phyloP scores from a whole-genome alignment of 768 basidiomycete genomes.

The Lactarius hatsudake region DNA sequence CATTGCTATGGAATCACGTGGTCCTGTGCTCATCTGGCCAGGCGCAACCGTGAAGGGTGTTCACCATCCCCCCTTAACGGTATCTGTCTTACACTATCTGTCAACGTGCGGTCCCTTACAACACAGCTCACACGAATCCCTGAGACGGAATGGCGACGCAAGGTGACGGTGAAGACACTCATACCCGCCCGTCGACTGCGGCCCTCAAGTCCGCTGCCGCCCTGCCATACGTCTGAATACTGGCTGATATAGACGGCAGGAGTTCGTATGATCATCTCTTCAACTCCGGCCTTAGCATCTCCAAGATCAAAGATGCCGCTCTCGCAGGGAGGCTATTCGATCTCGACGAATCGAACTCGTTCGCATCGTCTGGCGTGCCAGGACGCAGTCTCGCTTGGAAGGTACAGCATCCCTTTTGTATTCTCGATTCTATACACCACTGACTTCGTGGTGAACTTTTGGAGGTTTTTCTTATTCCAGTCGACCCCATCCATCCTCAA shows the following conservation, averaged over 20 bases:
- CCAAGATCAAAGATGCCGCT: slow-evolving; percentile 66
- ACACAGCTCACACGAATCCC: neutral
- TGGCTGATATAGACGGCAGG: slow-evolving; percentile 32
- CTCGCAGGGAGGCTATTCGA: slow-evolving; percentile 58
- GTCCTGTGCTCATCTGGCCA: neutral
- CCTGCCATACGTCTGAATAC: slow-evolving; percentile 6
- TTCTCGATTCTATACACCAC: neutral
- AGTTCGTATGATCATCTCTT: slow-evolving; percentile 47
- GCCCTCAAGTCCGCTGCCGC: slow-evolving; percentile 14
- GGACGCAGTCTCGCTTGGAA: slow-evolving; percentile 89
- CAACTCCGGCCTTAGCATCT: slow-evolving; percentile 50
- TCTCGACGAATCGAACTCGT: slow-evolving; percentile 37
- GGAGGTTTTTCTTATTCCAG: slow-evolving; percentile 66
- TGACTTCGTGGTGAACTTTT: slow-evolving; percentile 25
- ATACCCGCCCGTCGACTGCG: slow-evolving; percentile 14
- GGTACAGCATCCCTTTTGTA: slow-evolving; percentile 40
- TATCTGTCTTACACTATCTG: neutral
- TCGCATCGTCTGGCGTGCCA: slow-evolving; percentile 47
- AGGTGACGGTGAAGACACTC: slow-evolving; percentile 2
- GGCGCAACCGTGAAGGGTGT: neutral
- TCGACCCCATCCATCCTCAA: slow-evolving; percentile 60
- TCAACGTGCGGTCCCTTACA: slow-evolving; percentile 24
- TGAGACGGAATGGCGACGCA: slow-evolving; percentile 16
- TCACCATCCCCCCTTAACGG: neutral
- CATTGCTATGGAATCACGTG: neutral